phyloP scores from a whole-genome alignment of 2,329 filamentous ascomycete genomes.

The Colletotrichum costaricense region DNA sequence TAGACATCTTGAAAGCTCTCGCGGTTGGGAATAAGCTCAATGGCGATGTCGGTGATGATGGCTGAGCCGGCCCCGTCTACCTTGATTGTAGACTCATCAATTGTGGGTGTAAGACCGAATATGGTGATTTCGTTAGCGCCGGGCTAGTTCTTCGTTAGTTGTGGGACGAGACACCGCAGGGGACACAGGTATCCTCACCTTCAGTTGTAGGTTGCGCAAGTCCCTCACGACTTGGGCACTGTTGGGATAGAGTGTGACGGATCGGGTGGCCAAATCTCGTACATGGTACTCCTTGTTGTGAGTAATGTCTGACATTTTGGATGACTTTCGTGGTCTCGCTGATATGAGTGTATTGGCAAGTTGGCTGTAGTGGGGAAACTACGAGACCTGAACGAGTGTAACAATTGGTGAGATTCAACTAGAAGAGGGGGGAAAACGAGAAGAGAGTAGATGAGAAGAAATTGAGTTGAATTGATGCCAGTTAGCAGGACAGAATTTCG shows the following conservation, averaged over 20 bases:
- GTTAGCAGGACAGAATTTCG: not conserved
- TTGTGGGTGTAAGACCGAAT: conserved; percentile 63
- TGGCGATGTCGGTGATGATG: conserved; percentile 71
- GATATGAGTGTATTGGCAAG: not conserved
- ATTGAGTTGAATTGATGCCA: not conserved
- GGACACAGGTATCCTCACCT: conserved; percentile 43
- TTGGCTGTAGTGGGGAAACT: not conserved
- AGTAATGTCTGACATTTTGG: conserved; percentile 48
- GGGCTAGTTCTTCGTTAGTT: conserved; percentile 62
- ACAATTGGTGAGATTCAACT: not conserved
- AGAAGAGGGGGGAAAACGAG: not conserved
- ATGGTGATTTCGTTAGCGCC: conserved; percentile 70
- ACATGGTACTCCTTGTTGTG: conserved; percentile 64
- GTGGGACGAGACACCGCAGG: conserved; percentile 57
- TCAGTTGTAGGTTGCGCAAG: conserved; percentile 64
- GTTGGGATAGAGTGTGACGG: conserved; percentile 72
- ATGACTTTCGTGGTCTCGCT: not conserved
- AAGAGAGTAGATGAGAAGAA: not conserved
- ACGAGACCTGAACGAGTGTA: not conserved
- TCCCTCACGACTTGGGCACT: conserved; percentile 71
- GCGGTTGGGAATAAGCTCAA: conserved; percentile 66
- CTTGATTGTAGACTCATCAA: conserved; percentile 70
- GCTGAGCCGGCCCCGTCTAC: conserved; percentile 68
- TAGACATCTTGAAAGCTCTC: conserved; percentile 67
- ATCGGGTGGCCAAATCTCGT: conserved; percentile 67